phyloP scores from a whole-genome alignment of 2,329 filamentous ascomycete genomes.

The Amphichorda felina region DNA sequence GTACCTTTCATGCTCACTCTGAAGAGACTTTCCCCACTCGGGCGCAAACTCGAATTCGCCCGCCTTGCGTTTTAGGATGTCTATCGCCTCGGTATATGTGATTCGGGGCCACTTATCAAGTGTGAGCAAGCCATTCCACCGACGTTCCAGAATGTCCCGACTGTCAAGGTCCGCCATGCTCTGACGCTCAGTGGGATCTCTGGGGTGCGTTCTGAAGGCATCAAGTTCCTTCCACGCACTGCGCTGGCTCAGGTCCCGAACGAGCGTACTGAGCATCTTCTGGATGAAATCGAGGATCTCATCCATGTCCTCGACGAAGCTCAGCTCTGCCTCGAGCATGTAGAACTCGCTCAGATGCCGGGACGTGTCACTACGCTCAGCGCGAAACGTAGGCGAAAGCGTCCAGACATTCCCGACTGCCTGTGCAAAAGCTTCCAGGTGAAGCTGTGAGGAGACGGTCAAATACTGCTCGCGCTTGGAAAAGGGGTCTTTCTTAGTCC shows the following conservation, averaged over 20 bases:
- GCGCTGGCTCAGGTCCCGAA: constrained; percentile 24
- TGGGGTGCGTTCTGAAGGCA: constrained; percentile 15
- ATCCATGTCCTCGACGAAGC: constrained; percentile 59
- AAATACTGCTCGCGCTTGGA: constrained; percentile 86
- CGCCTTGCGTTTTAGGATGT: constrained; percentile 49
- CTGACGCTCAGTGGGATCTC: constrained; percentile 24
- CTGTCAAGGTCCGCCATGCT: constrained; percentile 32
- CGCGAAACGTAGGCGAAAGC: constrained; percentile 84
- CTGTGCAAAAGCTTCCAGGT: constrained; percentile 84
- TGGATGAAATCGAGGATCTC: constrained; percentile 73
- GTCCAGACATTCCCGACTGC: constrained; percentile 88
- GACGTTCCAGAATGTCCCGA: constrained; percentile 38
- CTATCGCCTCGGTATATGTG: constrained; percentile 70
- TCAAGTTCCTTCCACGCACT: constrained; percentile 30
- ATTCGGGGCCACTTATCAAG: constrained; percentile 59
- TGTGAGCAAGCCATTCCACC: constrained; percentile 60
- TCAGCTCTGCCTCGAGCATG: constrained; percentile 90
- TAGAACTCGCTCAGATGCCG: constrained; percentile 96
- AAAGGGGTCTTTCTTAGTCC: constrained; percentile 36
- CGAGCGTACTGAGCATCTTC: constrained; percentile 53
- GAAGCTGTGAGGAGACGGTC: constrained; percentile 88
- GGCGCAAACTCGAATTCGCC: constrained; percentile 56
- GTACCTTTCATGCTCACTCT: constrained; percentile 87
- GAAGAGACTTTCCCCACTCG: constrained; percentile 61
- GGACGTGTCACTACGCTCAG: constrained; percentile 85